phyloP scores from a whole-genome alignment of 768 basidiomycete genomes.

The Russula compacta region DNA sequence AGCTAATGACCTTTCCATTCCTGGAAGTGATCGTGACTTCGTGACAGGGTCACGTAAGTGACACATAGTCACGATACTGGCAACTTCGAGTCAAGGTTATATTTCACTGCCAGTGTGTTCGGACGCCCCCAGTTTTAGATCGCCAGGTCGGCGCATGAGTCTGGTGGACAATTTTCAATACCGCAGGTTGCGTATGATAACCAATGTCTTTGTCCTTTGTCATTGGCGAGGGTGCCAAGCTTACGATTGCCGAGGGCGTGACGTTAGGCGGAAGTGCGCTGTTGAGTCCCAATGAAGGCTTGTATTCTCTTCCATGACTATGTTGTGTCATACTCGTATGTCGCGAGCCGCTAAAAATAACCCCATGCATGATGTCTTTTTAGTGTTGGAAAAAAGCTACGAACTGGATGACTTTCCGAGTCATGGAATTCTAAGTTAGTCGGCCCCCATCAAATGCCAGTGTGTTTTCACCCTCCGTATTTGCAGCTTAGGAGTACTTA shows the following conservation, averaged over 20 bases:
- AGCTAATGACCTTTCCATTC: background rate
- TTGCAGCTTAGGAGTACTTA: background rate
- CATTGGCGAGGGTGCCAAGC: constrained; percentile 90
- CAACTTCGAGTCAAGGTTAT: no score
- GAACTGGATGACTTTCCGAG: background rate
- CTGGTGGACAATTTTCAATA: no score
- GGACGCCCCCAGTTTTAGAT: no score
- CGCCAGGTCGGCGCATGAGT: no score
- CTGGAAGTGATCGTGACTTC: no score
- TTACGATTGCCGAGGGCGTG: constrained; percentile 94
- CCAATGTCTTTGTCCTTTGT: constrained; percentile 98
- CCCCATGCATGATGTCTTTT: constrained; percentile 4
- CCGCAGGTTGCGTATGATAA: constrained; percentile 37
- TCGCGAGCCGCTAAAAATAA: constrained; percentile 14
- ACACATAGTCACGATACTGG: no score
- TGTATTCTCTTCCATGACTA: constrained; percentile 4
- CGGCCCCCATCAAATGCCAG: background rate
- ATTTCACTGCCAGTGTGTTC: no score
- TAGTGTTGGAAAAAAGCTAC: background rate
- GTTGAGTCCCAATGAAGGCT: constrained; percentile 47
- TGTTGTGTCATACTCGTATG: constrained; percentile 27
- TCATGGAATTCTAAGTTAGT: background rate
- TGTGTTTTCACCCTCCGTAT: background rate
- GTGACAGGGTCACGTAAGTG: no score
- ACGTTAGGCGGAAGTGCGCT: constrained; percentile 76